Conservation (phyloP, 176 grass and related monocot genomes). For the Triticum timopheevii region DNA sequence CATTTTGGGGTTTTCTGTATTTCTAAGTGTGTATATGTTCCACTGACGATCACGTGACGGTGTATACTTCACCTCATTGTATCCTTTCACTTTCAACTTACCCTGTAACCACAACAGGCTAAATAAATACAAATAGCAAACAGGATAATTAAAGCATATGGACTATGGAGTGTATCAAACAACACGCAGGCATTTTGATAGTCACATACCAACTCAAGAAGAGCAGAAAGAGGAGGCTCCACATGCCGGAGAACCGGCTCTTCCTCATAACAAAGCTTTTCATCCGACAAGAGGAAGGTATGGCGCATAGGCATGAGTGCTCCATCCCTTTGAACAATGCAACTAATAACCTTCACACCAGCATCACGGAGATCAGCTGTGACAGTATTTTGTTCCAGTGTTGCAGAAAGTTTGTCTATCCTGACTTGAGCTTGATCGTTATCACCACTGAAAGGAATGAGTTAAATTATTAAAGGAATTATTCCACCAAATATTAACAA, state of each 20-base stretch:
- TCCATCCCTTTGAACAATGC: slow-evolving; percentile 90
- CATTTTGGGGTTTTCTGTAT: slow-evolving; percentile 64
- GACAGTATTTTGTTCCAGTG: slow-evolving; percentile 59
- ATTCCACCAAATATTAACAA: background rate
- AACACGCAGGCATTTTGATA: background rate
- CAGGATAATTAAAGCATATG: slow-evolving; percentile 4
- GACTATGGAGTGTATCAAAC: slow-evolving; percentile 7
- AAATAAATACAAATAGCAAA: slow-evolving; percentile 14
- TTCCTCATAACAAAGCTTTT: slow-evolving; percentile 75
- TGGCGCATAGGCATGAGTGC: slow-evolving; percentile 71
- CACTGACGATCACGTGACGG: slow-evolving; percentile 94
- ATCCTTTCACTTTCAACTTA: slow-evolving; percentile 87
- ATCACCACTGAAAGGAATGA: slow-evolving; percentile 54
- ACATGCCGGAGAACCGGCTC: slow-evolving; percentile 82
- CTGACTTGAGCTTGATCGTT: slow-evolving; percentile 72
- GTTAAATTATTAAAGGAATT: background rate
- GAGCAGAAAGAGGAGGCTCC: slow-evolving; percentile 85
- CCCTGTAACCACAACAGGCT: slow-evolving; percentile 50
- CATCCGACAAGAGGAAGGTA: slow-evolving; percentile 76
- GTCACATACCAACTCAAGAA: slow-evolving; percentile 85
- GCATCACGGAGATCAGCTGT: slow-evolving; percentile 55
- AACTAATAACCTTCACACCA: slow-evolving; percentile 71
- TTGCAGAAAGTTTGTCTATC: slow-evolving; percentile 56
- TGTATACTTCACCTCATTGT: slow-evolving; percentile 83
- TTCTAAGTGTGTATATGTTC: slow-evolving; percentile 86